These are phyloP conservation scores for Eutrema heterophyllum DNA, from an alignment of 345 rosid genomes.

Conservation along the genomic window DNA sequence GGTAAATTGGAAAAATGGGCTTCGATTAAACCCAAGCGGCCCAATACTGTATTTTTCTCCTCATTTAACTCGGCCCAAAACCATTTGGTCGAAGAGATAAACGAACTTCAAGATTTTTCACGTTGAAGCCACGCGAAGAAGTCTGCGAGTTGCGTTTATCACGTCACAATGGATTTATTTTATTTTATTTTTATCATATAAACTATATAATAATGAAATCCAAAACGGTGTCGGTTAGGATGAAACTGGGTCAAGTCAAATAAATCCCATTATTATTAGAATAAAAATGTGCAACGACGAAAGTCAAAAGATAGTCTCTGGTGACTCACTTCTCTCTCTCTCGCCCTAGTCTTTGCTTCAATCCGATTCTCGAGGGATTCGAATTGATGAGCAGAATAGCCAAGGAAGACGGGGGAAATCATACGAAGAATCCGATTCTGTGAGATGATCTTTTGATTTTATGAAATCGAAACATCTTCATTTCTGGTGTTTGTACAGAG, in stretches of 20 bases:
- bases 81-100: too few relatives aligned
- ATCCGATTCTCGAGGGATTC: background rate
- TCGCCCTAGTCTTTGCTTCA: background rate
- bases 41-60: too few relatives aligned
- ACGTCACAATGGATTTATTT: too few relatives aligned
- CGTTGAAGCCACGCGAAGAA: too few relatives aligned
- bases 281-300: background rate
- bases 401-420: background rate
- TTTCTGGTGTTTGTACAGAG: background rate
- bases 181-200: too few relatives aligned
- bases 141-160: too few relatives aligned
- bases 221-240: background rate
- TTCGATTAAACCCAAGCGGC: too few relatives aligned
- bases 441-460: background rate
- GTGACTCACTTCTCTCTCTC: background rate
- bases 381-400: background rate
- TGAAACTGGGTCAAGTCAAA: background rate
- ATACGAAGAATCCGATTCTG: background rate
- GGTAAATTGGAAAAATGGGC: too few relatives aligned
- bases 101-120: too few relatives aligned
- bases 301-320: conserved; percentile 1
- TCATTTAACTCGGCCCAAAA: too few relatives aligned
- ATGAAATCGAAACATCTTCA: background rate
- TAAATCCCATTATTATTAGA: too few relatives aligned
- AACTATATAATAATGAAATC: too few relatives aligned